A percentile compares a stretch with the other conserved stretches of the same genome.
Evolutionary conservation across 805 yeast species (phyloP).

Genomic region (Wickerhamia fluorescens): DNA sequence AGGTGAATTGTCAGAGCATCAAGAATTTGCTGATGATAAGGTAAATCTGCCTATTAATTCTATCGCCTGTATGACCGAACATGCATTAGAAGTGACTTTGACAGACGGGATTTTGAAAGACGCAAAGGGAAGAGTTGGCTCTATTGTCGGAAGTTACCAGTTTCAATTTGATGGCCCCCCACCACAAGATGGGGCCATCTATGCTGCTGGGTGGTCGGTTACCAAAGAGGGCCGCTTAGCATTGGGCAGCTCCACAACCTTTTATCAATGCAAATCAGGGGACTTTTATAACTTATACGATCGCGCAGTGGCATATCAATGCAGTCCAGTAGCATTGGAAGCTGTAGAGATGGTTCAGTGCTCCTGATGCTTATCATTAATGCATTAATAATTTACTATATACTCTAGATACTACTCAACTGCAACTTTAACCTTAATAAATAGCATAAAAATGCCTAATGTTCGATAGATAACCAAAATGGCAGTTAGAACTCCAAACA

Average conservation of each 20-base stretch:
- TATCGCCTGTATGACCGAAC: constrained; percentile 15
- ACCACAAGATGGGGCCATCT: constrained; percentile 32
- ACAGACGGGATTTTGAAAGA: constrained; percentile 25
- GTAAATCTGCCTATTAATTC: neutral
- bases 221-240: constrained; percentile 26
- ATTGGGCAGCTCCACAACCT: constrained; percentile 23
- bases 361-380: constrained; percentile 7
- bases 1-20: no score
- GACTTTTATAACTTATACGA: constrained; percentile 34
- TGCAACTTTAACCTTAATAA: neutral
- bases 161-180: constrained; percentile 36
- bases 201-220: constrained; percentile 35
- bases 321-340: constrained; percentile 30
- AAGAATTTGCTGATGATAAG: no score
- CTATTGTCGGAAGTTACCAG: constrained; percentile 31
- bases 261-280: constrained; percentile 35
- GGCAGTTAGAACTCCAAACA: constrained; percentile 29
- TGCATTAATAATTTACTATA: constrained; percentile 1
- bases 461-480: constrained; percentile 29
- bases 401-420: neutral
- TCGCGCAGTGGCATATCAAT: constrained; percentile 23
- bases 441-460: constrained; percentile 15
- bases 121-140: constrained; percentile 26
- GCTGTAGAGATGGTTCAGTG: constrained; percentile 31
- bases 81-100: constrained; percentile 23